Conservation (phyloP, 805 yeast species). For the Vanderwaltozyma tropicalis region DNA sequence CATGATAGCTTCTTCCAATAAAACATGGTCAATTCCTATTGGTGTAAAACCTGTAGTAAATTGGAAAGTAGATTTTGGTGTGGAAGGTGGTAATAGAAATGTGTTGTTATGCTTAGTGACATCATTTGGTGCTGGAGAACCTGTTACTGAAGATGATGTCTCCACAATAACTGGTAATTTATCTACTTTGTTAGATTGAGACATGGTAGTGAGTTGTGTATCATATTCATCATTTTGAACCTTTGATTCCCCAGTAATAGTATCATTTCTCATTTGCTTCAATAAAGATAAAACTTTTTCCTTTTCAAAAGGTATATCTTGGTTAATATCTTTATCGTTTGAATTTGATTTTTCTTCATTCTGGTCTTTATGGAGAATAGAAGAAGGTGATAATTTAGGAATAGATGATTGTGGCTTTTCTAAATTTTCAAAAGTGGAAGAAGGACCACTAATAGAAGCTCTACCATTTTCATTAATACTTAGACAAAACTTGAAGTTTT, state of each 20-base stretch:
- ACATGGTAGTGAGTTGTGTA: background rate
- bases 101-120: background rate
- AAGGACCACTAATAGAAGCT: conserved; percentile 21
- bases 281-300: conserved; percentile 19
- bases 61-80: conserved; percentile 18
- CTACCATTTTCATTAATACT: conserved; percentile 27
- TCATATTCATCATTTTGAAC: background rate
- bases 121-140: background rate
- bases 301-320: conserved; percentile 13
- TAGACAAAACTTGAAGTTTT: conserved; percentile 18
- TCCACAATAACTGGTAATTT: background rate
- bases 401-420: background rate
- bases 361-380: background rate
- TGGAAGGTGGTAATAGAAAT: conserved; percentile 12
- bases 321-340: background rate
- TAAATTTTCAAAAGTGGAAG: background rate
- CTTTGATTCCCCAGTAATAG: too few species aligned
- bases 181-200: background rate
- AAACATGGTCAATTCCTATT: conserved; percentile 17
- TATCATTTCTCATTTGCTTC: conserved; percentile 21
- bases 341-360: background rate
- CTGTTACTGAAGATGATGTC: background rate
- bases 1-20: conserved; percentile 9
- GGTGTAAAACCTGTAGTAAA: conserved; percentile 21
- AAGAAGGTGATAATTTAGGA: background rate